These are phyloP conservation scores for Mycena kentingensis DNA, from an alignment of 768 basidiomycete species.

Conservation along the genomic window DNA sequence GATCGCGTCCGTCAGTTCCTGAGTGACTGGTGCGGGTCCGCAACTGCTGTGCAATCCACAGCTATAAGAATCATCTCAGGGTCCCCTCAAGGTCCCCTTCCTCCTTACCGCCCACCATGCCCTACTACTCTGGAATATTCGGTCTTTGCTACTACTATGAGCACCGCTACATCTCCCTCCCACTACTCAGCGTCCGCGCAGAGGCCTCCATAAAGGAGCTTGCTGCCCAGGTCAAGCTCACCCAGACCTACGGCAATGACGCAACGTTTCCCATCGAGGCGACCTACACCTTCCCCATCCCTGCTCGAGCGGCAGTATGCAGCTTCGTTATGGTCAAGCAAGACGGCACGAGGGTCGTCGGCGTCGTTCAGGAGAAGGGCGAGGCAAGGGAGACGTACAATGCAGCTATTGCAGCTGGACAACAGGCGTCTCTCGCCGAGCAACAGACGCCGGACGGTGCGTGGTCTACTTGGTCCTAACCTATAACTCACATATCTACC, in stretches of 20 bases:
- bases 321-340: slow-evolving; percentile 21
- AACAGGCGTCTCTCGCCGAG: slow-evolving; percentile 18
- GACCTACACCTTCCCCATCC: slow-evolving; percentile 19
- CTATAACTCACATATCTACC: not conserved
- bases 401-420: slow-evolving; percentile 11
- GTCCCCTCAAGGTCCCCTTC: too few relatives aligned
- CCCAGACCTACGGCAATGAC: slow-evolving; percentile 22
- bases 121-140: slow-evolving; percentile 1
- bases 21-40: too few relatives aligned
- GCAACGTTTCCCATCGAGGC: slow-evolving; percentile 17
- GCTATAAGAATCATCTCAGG: too few relatives aligned
- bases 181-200: slow-evolving; percentile 15
- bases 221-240: slow-evolving; percentile 22
- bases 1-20: too few relatives aligned
- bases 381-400: slow-evolving; percentile 17
- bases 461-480: not conserved
- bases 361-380: slow-evolving; percentile 16
- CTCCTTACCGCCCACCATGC: not conserved
- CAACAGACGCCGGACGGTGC: slow-evolving; percentile 17
- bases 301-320: slow-evolving; percentile 12
- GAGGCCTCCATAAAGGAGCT: slow-evolving; percentile 23
- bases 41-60: too few relatives aligned
- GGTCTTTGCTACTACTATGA: slow-evolving; percentile 15
- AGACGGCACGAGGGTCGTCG: slow-evolving; percentile 20
- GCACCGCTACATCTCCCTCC: slow-evolving; percentile 10